Base-by-base conservation (phyloP, 306 rosid species). In the Cicer arietinum region DNA sequence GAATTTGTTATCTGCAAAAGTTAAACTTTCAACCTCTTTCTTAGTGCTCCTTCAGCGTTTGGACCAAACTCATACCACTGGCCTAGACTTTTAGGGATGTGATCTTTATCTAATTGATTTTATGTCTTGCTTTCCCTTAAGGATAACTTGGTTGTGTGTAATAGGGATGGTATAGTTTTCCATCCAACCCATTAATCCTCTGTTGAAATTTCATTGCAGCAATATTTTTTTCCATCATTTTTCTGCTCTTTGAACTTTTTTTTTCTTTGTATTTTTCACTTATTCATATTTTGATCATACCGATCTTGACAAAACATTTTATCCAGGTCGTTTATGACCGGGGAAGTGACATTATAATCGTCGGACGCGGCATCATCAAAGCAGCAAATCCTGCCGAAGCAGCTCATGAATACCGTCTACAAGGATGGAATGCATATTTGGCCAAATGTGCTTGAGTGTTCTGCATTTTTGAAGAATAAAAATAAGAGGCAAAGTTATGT, bases 301-400 rank as follows among this genome's bases (percentile, higher is more conserved):
- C 13, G 71, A 37, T 67, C 7, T 17, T 60, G 37, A 45, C 56
- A 18, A 73, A 73, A 83, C 46, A 40, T 47, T 41, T 76, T 7
- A 84, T 87, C 6, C 84, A 91, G 98, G 97, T 91, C 0, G 81
- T 93, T 12, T 83, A 85, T 46, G 90, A 93, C 7, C 86, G 96
- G 84, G 97, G 97, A 14, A 93, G 97, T 52, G 97, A 93, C 82
- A 82, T 91, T 48, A 91, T 91, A 67, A 91, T 91, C 0, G 98
- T 89, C n/a, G 98, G 98, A 6, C 98, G 91, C 1, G 92, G 97
- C 74, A 93, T 93, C 64, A 88, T 93, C 75, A 93, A 91, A 86
- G 97, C 94, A 7, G 78, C 76, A 71, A 88, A 91, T 80, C 97
- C 97, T 4, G 89, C 90, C 0, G 90, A 88, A 67, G 89, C 84